Base-by-base conservation (phyloP, 352 stramenopile genomes). In the Phytopythium litorale region DNA sequence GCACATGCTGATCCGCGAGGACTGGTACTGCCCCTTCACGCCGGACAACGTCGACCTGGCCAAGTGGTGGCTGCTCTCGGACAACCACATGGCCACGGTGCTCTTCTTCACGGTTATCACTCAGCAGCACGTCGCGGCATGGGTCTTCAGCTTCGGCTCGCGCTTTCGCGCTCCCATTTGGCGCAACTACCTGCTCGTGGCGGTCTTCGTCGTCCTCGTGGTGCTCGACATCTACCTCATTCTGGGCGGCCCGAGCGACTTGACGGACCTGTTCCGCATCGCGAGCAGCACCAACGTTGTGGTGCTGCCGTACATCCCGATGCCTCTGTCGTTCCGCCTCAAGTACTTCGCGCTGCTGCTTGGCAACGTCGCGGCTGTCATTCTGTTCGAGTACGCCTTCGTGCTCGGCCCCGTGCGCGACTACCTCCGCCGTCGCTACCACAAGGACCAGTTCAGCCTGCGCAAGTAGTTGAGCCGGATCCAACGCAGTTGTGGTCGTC, bases 381-480 rank as follows among this genome's bases (percentile, higher is more conserved):
- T 82, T 25, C 2, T 81, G 30, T 84, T 71, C 50, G 77, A 87
- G 58, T 70, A 72, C 23, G 28, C 72, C 23, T 61, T 87, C 30
- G 62, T 84, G 13, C 59, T 82, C 11, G 77, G 75, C 0, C 72
- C 71, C 4, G 70, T 87, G 25, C 67, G 73, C 64, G 64, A 82
- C 67, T 84, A 71, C 66, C 65, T 88, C 50, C 68, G 79, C 53
- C 58, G 43, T 54, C 77, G 70, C 46, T 88, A 72, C 58, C 71
- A 88, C 70, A 82, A 75, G 62, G 75, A 90, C 50, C 66, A 76
- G 32, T 63, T 88, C 28, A 52, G 67, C 21, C 70, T 90, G 63
- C 60, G 63, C 8, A 70, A 73, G 33, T 84, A 56, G 50, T 23
- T 0, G 32, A 35, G 23, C 11, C 25, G 0, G 21, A 12, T 9